Conservation (phyloP, 1,284 basidiomycete species). For the Bondarzewia mesenterica region DNA sequence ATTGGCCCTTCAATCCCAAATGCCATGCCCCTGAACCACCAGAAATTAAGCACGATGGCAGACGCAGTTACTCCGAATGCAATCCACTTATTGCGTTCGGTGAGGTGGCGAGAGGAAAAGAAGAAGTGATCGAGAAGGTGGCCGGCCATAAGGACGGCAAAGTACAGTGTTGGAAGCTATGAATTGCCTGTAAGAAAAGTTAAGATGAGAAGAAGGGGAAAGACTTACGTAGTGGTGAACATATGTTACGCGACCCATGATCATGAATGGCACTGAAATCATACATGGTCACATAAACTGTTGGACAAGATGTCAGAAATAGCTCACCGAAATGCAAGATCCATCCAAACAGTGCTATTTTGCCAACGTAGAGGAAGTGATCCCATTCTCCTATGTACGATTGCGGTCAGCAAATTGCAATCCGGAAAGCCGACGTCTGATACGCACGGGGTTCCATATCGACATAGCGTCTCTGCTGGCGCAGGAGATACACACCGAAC, state of each 20-base stretch:
- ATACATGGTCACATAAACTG: slow-evolving; percentile 5
- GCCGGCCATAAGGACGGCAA: slow-evolving; percentile 87
- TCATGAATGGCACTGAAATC: slow-evolving; percentile 78
- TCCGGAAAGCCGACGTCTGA: not conserved
- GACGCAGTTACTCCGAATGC: slow-evolving; percentile 58
- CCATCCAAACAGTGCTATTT: slow-evolving; percentile 91
- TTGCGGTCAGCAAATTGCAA: not conserved
- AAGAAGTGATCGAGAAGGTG: slow-evolving; percentile 91
- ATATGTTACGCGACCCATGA: slow-evolving; percentile 94
- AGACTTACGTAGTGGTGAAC: slow-evolving; percentile 77
- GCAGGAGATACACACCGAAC: slow-evolving; percentile 67
- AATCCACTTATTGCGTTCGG: slow-evolving; percentile 58
- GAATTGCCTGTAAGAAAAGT: not conserved
- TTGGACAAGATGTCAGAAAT: not conserved
- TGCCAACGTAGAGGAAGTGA: slow-evolving; percentile 89
- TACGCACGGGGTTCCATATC: slow-evolving; percentile 82
- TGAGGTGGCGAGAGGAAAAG: slow-evolving; percentile 66
- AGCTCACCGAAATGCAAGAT: slow-evolving; percentile 77
- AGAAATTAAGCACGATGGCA: slow-evolving; percentile 73
- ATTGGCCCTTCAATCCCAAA: slow-evolving; percentile 88
- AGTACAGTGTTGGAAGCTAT: slow-evolving; percentile 91
- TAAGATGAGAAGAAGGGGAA: not conserved
- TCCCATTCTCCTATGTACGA: slow-evolving; percentile 71
- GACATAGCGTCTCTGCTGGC: slow-evolving; percentile 82
- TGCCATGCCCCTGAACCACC: slow-evolving; percentile 89